Conservation (phyloP, 2,329 filamentous ascomycete species). For the Fusarium incarnatum region DNA sequence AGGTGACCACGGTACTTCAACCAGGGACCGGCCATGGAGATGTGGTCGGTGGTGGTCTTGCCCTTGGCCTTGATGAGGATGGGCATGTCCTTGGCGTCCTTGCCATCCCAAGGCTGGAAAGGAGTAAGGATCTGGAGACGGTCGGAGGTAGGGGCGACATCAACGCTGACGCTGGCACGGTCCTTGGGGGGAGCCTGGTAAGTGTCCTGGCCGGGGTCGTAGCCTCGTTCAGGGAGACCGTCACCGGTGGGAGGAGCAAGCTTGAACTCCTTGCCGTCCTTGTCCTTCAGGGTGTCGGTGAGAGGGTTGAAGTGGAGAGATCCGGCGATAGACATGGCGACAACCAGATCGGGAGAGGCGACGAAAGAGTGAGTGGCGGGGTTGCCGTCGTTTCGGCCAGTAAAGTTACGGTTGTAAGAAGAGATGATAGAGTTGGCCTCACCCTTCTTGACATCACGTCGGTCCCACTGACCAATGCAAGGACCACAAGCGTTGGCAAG, state of each 20-base stretch:
- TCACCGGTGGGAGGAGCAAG: slow-evolving; percentile 83
- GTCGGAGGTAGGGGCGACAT: slow-evolving; percentile 89
- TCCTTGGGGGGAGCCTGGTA: slow-evolving; percentile 94
- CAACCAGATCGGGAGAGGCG: slow-evolving; percentile 88
- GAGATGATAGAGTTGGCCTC: slow-evolving; percentile 96
- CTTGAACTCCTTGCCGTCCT: slow-evolving; percentile 96
- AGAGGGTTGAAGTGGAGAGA: slow-evolving; percentile 94
- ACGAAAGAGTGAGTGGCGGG: slow-evolving; percentile 95
- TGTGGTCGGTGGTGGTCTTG: slow-evolving; percentile 99
- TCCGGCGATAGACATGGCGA: slow-evolving; percentile 86
- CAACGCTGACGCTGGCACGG: slow-evolving; percentile 77
- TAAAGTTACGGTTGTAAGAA: slow-evolving; percentile 99
- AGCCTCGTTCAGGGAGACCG: slow-evolving; percentile 83
- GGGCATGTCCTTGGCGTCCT: slow-evolving; percentile 84
- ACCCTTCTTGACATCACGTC: slow-evolving; percentile 93
- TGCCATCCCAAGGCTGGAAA: slow-evolving; percentile 90
- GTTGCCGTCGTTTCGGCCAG: slow-evolving; percentile 96
- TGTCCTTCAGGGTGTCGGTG: slow-evolving; percentile 90
- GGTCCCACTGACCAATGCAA: slow-evolving; percentile 96
- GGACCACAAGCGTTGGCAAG: slow-evolving; percentile 95
- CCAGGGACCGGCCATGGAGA: slow-evolving; percentile 96
- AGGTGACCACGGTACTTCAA: slow-evolving; percentile 98
- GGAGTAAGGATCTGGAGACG: slow-evolving; percentile 92
- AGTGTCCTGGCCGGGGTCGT: slow-evolving; percentile 90
- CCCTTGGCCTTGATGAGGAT: slow-evolving; percentile 98